Base-by-base conservation (phyloP, 768 basidiomycete species). In the Hortiboletus flavorubellus region DNA sequence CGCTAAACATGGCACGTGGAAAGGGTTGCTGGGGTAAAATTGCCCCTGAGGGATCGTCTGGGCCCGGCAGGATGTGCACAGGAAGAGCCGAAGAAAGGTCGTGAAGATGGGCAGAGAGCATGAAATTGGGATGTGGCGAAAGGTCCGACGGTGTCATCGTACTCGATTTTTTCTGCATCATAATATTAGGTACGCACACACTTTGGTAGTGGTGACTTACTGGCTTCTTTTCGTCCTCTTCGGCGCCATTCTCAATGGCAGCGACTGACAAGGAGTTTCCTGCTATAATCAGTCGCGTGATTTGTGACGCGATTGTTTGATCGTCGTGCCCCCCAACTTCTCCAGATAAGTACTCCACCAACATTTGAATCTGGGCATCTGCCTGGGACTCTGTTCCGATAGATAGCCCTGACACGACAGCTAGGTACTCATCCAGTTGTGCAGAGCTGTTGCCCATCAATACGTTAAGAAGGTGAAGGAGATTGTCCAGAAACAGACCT, bases 11-110 rank as follows among this genome's bases (percentile, higher is more conserved):
- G 7, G 92, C 89, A 33, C 86, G 83, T 46, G 97, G 97, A 61
- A 98, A 80, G 0, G 92, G 80, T 64, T 97, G 97, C 68, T 99
- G 97, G 4, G 97, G 97, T 60, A 99, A 75, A 38, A 95, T 93
- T 0, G 82, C 80, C 0, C 91, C 93, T 14, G 93, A 82, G 3
- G 96, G 97, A 71, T 99, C 97, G 35, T 80, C 78, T 49, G 85
- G 83, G 8, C 97, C 97, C 3, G 95, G 92, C 40, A 98, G 77
- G 30, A 99, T 75, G 64, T 95, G 93, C 34, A 98, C 79, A 1
- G 95, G 91, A 60, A 99, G 76, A 16, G 84, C 79, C 12, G 83
- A 80, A 7, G 85, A 81, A 46, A 98, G 78, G 61, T 97, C 93
- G 35, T 80, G 72, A 40, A 98, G 76, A 59, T 88, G 78, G 2